Evolutionary conservation across 208 protist genomes (phyloP), one percentile per base, ranked within the genome.

Genomic region (Novymonas esmeraldas): DNA sequence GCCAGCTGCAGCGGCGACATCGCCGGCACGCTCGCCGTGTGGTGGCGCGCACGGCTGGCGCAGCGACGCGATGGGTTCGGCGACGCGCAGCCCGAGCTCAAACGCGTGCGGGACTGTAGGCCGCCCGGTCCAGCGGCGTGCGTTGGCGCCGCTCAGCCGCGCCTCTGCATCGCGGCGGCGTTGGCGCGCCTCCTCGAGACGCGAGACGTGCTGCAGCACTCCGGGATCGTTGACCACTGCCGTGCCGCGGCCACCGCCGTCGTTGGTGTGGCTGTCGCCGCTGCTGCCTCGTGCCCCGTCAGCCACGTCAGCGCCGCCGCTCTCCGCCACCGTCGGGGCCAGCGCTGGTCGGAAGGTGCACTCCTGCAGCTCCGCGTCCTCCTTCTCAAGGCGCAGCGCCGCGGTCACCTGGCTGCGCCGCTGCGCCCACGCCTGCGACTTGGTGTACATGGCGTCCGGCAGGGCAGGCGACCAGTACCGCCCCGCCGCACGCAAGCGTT

Each of bases 381-480:
- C 68, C 60, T 73, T 58, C 57, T 79, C 77, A 3, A 52, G 55
- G 3, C 75, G 56, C 54, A 73, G 26, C 26, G 62, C 59, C 42
- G 74, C 70, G 2, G 56, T 66, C 10, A 67, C 46, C 29, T 76
- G 66, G 7, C 79, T 56, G 1, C 75, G 63, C 0, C 68, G 64
- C 64, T 66, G 64, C 4, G 69, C 59, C 87, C 87, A 93, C 20
- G 62, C 51, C 66, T 87, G 60, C 18, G 81, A 82, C 60, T 83
- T 85, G 61, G 71, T 58, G 69, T 90, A 90, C 80, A 88, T 81
- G 18, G 73, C 78, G 31, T 88, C 79, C 1, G 83, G 69, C 11
- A 60, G 45, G 7, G 56, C 49, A 1, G 70, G 36, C 26, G 63
- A 33, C 31, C 70, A 69, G 76, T 84, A 91, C 45, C 76, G 73